Conservation (phyloP, 768 basidiomycete genomes). For the Boletus bicolor region DNA sequence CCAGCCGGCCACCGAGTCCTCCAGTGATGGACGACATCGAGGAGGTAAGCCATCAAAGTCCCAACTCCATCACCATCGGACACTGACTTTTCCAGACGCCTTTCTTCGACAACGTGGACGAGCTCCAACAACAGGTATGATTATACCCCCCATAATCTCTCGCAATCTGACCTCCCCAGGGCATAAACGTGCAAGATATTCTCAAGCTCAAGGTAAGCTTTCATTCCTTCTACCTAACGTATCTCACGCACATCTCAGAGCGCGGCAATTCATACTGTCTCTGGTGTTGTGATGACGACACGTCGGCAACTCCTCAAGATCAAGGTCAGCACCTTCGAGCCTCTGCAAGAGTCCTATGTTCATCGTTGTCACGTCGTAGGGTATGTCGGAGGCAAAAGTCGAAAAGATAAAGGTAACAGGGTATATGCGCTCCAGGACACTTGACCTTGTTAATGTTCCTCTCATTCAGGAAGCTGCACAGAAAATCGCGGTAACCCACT, state of each 20-base stretch:
- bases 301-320: slow-evolving; percentile 88
- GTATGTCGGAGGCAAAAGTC: slow-evolving; percentile 95
- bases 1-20: slow-evolving; percentile 27
- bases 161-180: slow-evolving; percentile 43
- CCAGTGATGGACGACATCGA: slow-evolving; percentile 37
- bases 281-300: slow-evolving; percentile 89
- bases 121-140: slow-evolving; percentile 76
- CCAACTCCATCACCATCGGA: neutral
- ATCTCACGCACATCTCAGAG: slow-evolving; percentile 39
- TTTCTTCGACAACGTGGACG: slow-evolving; percentile 79
- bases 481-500: slow-evolving; percentile 63
- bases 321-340: slow-evolving; percentile 53
- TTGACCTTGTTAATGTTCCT: neutral
- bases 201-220: slow-evolving; percentile 76
- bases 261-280: slow-evolving; percentile 80
- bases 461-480: slow-evolving; percentile 77
- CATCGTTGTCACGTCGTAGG: slow-evolving; percentile 42
- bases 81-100: slow-evolving; percentile 37
- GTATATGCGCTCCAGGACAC: slow-evolving; percentile 10
- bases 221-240: neutral
- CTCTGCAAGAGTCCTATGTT: neutral
- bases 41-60: slow-evolving; percentile 30
- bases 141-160: slow-evolving; percentile 3
- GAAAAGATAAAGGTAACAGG: slow-evolving; percentile 85
- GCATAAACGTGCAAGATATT: slow-evolving; percentile 95